Base-by-base conservation (phyloP, 2,329 filamentous ascomycete species). In the Bretziella fagacearum region DNA sequence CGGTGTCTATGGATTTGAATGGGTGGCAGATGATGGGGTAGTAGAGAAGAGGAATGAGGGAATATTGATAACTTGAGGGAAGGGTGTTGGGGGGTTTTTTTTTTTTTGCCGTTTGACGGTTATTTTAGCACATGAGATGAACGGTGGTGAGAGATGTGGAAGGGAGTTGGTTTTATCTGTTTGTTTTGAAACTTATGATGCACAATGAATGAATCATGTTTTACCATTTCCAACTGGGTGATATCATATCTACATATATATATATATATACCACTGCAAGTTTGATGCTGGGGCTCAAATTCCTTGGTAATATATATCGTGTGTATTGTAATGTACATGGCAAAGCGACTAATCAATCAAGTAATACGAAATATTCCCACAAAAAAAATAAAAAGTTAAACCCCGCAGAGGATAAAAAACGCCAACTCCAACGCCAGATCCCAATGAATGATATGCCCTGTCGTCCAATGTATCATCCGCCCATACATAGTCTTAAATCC, bases 161-260 rank as follows among this genome's bases (percentile, higher is more conserved):
- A 11, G 36, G 36, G 17, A 40, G 6, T 25, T 44, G 20, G n/a
- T 23, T 18, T 30, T 17, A 15, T 46, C 22, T 47, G n/a, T n/a
- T 48, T 29, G 17, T 32, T 33, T 30, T 26, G 18, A 39, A 10
- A 3, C 23, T 39, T 39, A 39, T 39, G 35, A 39, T 39, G 35
- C 35, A 39, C 35, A 39, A 39, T 22, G 35, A 39, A 39, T 23
- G 18, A 39, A 39, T 39, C 35, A 39, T 39, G 18, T 4, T 36
- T 26, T 36, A 6, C 20, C 32, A 18, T 26, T 13, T 13, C 18
- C 26, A n/a, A 10, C 23, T 13, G 29, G 15, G 6, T 35, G 15
- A 33, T 45, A 39, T 39, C 3, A 25, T 43, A 8, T 17, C 15
- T 6, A 29, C 15, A 43, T 27, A 27, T 27, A 7, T 42, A 30